Percentiles rank a stretch among this genome's conserved stretches.
phyloP scores from a whole-genome alignment of 1,139 yeast genomes.

The Nakaseomyces nivariensis region DNA sequence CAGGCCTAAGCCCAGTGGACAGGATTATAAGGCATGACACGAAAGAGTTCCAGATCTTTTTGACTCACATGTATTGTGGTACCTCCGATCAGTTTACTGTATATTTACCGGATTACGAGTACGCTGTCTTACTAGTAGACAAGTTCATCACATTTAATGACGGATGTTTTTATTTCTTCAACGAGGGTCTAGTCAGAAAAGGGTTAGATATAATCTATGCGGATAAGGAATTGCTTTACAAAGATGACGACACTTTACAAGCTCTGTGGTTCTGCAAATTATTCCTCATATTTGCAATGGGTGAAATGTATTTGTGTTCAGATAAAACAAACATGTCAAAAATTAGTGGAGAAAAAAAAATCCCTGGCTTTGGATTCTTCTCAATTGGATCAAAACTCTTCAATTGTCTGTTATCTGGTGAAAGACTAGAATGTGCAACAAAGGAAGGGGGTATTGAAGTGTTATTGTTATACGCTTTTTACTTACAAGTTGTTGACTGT shows the following conservation, averaged over 20 bases:
- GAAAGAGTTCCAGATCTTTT: not conserved
- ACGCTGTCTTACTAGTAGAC: constrained; percentile 65
- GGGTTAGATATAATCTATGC: constrained; percentile 52
- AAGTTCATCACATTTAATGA: constrained; percentile 71
- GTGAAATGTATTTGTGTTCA: constrained; percentile 77
- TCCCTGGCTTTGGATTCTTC: constrained; percentile 71
- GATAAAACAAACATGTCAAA: constrained; percentile 32
- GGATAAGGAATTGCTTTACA: constrained; percentile 25
- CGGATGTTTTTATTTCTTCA: constrained; percentile 79
- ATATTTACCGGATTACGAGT: constrained; percentile 53
- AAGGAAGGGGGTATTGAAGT: constrained; percentile 81
- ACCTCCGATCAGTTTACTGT: not conserved
- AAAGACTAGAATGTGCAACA: constrained; percentile 68
- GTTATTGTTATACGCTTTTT: constrained; percentile 65
- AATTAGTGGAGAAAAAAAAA: constrained; percentile 35
- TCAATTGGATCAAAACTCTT: constrained; percentile 67
- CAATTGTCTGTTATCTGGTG: constrained; percentile 66
- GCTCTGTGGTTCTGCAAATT: constrained; percentile 78
- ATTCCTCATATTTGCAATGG: constrained; percentile 65
- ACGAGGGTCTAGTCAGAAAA: constrained; percentile 65
- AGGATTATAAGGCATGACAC: not conserved
- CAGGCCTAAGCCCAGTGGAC: not conserved
- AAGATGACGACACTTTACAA: constrained; percentile 49
- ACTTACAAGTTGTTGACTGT: constrained; percentile 76
- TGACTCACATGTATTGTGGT: constrained; percentile 1